These are phyloP conservation scores for Trifolium subterraneum DNA, from an alignment of 306 rosid species.

Conservation along the genomic window DNA sequence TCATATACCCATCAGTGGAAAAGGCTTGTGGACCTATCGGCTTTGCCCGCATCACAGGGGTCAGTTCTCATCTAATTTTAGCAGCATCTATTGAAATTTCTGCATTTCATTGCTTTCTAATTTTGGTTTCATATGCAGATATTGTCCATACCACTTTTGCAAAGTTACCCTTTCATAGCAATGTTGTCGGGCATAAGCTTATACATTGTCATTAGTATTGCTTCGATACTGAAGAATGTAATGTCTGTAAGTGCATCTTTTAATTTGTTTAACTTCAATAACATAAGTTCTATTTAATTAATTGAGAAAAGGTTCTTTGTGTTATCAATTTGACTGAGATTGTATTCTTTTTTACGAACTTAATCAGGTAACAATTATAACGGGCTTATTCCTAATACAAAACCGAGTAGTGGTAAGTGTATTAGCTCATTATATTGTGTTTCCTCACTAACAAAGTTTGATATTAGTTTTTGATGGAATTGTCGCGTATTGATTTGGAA, in stretches of 20 bases:
- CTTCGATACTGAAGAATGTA: constrained; percentile 46
- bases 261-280: not conserved
- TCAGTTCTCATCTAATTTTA: constrained; percentile 44
- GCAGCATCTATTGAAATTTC: not conserved
- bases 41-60: constrained; percentile 59
- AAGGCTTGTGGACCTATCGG: constrained; percentile 56
- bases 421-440: not conserved
- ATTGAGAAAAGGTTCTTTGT: not conserved
- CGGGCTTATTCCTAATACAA: constrained; percentile 71
- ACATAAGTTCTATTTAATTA: not conserved
- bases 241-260: constrained; percentile 36
- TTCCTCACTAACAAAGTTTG: not conserved
- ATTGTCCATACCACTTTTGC: constrained; percentile 48
- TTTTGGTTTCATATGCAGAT: constrained; percentile 37
- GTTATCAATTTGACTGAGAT: constrained; percentile 9
- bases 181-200: constrained; percentile 48
- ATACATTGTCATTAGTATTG: constrained; percentile 37
- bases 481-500: constrained; percentile 31
- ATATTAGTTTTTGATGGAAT: constrained; percentile 9
- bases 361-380: constrained; percentile 45
- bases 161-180: constrained; percentile 54
- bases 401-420: constrained; percentile 81
- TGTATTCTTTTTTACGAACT: not conserved
- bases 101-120: not conserved
- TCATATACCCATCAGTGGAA: constrained; percentile 56